Conservation (phyloP, 306 rosid genomes). For the Adenanthera pavonina region DNA sequence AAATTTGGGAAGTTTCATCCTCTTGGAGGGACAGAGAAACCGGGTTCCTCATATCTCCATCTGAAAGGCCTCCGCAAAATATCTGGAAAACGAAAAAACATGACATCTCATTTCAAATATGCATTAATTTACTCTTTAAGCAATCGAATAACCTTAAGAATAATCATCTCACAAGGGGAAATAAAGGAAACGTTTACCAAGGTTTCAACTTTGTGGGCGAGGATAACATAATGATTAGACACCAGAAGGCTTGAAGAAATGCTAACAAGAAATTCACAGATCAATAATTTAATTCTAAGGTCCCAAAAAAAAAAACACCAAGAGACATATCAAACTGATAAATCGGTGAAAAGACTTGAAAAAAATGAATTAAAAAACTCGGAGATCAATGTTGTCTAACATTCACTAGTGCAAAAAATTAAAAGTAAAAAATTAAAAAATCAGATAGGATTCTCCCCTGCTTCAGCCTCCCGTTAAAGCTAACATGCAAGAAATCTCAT, state of each 20-base stretch:
- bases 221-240: background rate
- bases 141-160: background rate
- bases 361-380: background rate
- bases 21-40: background rate
- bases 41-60: background rate
- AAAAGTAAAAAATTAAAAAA: background rate
- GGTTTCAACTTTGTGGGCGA: background rate
- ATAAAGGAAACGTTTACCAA: background rate
- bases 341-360: background rate
- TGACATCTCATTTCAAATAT: background rate
- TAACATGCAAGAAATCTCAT: constrained; percentile 34
- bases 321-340: background rate
- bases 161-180: background rate
- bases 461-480: constrained; percentile 45
- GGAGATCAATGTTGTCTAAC: background rate
- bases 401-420: background rate
- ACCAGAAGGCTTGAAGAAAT: background rate
- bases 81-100: background rate
- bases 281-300: background rate
- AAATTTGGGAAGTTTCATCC: background rate
- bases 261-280: background rate
- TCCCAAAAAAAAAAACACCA: background rate
- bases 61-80: background rate
- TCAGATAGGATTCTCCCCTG: constrained; percentile 49
- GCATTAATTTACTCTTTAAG: background rate